These are phyloP conservation scores for Fusarium lyarnte DNA, from an alignment of 2,329 filamentous ascomycete genomes.

Conservation along the genomic window DNA sequence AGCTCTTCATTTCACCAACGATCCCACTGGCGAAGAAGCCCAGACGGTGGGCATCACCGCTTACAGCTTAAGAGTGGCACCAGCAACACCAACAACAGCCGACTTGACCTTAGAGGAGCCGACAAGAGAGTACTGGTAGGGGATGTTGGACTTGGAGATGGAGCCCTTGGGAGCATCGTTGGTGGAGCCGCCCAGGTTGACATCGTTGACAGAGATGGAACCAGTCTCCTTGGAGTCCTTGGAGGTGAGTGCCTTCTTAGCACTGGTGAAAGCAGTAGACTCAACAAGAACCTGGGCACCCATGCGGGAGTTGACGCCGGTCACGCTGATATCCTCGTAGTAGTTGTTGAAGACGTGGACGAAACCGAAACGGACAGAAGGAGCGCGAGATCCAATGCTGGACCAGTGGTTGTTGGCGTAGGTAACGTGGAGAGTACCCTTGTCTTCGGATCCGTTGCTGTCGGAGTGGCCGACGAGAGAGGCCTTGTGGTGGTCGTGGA, in stretches of 20 bases:
- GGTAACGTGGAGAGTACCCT: slow-evolving; percentile 69
- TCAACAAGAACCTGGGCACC: slow-evolving; percentile 68
- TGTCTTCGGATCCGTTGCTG: slow-evolving; percentile 66
- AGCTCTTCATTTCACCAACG: not conserved
- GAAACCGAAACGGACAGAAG: slow-evolving; percentile 73
- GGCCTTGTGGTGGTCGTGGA: slow-evolving; percentile 62
- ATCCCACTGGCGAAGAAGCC: not conserved
- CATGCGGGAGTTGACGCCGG: slow-evolving; percentile 65
- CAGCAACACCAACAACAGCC: slow-evolving; percentile 52
- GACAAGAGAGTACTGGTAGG: slow-evolving; percentile 58
- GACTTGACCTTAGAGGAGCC: slow-evolving; percentile 58
- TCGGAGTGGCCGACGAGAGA: slow-evolving; percentile 70
- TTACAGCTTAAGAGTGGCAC: slow-evolving; percentile 51
- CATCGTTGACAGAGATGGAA: slow-evolving; percentile 54
- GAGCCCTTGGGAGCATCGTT: slow-evolving; percentile 58
- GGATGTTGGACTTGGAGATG: slow-evolving; percentile 62
- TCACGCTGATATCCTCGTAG: slow-evolving; percentile 53
- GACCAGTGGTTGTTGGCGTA: slow-evolving; percentile 73
- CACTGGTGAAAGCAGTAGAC: slow-evolving; percentile 60
- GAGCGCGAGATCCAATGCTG: slow-evolving; percentile 71
- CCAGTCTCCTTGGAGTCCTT: slow-evolving; percentile 54
- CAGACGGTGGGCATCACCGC: not conserved
- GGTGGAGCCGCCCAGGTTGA: slow-evolving; percentile 52
- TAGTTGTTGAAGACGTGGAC: slow-evolving; percentile 68
- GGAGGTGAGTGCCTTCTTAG: slow-evolving; percentile 50